Evolutionary conservation across 192 early-diverging fungal species (phyloP).

Genomic region (Backusella liffmaniae): DNA sequence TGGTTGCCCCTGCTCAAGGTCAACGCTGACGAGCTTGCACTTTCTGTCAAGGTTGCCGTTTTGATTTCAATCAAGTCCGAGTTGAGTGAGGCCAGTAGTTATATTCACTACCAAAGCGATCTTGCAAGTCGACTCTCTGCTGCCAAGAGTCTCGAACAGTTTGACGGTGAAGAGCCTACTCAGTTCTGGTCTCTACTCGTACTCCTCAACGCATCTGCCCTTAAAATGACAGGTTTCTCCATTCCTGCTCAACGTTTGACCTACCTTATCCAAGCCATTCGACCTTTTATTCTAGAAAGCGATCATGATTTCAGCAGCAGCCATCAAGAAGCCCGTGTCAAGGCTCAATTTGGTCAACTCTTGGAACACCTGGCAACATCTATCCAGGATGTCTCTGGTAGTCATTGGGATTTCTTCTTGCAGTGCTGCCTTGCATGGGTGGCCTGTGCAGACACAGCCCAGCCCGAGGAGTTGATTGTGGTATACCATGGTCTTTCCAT

Average conservation of each 20-base stretch:
- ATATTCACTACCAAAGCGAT: constrained; percentile 30
- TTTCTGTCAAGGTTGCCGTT: constrained; percentile 20
- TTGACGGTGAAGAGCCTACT: not conserved
- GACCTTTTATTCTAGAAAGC: constrained; percentile 32
- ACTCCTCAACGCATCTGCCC: constrained; percentile 25
- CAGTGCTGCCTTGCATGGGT: constrained; percentile 25
- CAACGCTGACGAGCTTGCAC: not conserved
- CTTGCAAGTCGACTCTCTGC: constrained; percentile 21
- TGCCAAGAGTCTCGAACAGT: constrained; percentile 17
- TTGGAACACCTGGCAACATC: constrained; percentile 33
- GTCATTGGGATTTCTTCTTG: constrained; percentile 46
- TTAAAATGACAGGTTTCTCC: constrained; percentile 15
- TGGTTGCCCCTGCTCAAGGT: constrained; percentile 11
- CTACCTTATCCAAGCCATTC: constrained; percentile 41
- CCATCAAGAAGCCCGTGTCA: constrained; percentile 13
- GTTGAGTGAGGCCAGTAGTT: constrained; percentile 12
- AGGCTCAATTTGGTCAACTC: constrained; percentile 31
- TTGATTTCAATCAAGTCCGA: constrained; percentile 21
- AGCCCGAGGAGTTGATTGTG: constrained; percentile 15
- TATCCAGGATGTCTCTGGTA: constrained; percentile 44
- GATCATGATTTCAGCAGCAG: not conserved
- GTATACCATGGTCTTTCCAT: constrained; percentile 19
- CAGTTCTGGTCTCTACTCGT: constrained; percentile 18
- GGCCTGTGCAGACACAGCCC: constrained; percentile 10
- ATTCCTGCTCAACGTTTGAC: constrained; percentile 40